These are phyloP conservation scores for Thuja plicata DNA, from an alignment of 83 land plant genomes.

Conservation along the genomic window DNA sequence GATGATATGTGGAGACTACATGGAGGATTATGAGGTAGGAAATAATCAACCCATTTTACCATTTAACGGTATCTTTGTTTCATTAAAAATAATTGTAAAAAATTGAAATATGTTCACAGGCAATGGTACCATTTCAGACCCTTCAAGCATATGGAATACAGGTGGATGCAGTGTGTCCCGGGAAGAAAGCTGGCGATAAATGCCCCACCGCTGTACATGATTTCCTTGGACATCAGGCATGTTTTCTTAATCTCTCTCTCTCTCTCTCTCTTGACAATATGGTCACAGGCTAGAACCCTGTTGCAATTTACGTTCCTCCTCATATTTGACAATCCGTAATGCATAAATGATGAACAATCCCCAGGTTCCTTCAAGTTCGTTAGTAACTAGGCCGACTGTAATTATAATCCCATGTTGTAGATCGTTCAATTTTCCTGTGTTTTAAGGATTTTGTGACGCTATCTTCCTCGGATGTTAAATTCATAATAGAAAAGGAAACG, in stretches of 20 bases:
- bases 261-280: neutral
- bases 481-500: neutral
- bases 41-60: no score
- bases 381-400: neutral
- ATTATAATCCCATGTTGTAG: neutral
- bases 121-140: slow-evolving; percentile 95
- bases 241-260: neutral
- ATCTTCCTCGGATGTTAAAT: neutral
- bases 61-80: no score
- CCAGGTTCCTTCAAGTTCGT: neutral
- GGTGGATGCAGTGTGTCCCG: slow-evolving; percentile 91
- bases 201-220: slow-evolving; percentile 90
- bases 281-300: neutral
- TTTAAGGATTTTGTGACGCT: neutral
- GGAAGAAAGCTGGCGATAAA: slow-evolving; percentile 84
- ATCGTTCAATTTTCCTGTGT: neutral
- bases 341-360: neutral
- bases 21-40: slow-evolving; percentile 90
- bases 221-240: slow-evolving; percentile 71
- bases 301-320: neutral
- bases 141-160: slow-evolving; percentile 82
- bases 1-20: slow-evolving; percentile 82
- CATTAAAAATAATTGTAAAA: neutral
- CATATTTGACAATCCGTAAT: neutral
- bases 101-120: slow-evolving; percentile 43